Conservation (phyloP, 2,329 filamentous ascomycete genomes). For the Microdochium nivale region DNA sequence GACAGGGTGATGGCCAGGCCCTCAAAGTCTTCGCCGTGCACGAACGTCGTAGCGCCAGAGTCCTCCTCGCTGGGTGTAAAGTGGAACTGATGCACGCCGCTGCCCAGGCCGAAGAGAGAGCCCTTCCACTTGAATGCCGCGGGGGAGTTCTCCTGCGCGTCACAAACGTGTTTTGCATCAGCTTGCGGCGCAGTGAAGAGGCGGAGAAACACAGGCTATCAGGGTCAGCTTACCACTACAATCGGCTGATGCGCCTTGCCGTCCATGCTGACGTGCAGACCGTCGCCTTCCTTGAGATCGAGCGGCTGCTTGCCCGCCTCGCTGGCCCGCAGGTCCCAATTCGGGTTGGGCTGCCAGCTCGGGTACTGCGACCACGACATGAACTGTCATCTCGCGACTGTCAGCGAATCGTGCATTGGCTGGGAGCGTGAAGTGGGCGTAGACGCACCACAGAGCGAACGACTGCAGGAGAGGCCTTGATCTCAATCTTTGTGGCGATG, state of each 20-base stretch:
- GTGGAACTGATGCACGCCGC: constrained; percentile 10
- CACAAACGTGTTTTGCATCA: too few species aligned
- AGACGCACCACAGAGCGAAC: not conserved
- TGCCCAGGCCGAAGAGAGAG: constrained; percentile 8
- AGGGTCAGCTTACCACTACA: not conserved
- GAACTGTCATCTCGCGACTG: not conserved
- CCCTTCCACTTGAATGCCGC: constrained; percentile 10
- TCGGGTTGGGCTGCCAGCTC: not conserved
- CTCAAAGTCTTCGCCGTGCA: constrained; percentile 10
- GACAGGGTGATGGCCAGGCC: constrained; percentile 5
- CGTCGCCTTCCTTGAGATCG: not conserved
- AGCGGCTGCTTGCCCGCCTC: not conserved
- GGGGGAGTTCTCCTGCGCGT: constrained; percentile 8
- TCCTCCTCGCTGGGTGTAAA: constrained; percentile 10
- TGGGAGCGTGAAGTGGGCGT: not conserved
- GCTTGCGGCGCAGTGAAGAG: not conserved
- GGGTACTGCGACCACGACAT: not conserved
- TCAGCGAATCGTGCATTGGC: not conserved
- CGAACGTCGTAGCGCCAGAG: constrained; percentile 12
- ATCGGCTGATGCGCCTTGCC: not conserved
- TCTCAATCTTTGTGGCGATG: not conserved
- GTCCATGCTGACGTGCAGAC: not conserved
- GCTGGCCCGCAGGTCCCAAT: not conserved
- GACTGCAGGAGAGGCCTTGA: not conserved
- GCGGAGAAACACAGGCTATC: too few species aligned